phyloP scores from a whole-genome alignment of 179 eudicot species.

The Vitellaria paradoxa region DNA sequence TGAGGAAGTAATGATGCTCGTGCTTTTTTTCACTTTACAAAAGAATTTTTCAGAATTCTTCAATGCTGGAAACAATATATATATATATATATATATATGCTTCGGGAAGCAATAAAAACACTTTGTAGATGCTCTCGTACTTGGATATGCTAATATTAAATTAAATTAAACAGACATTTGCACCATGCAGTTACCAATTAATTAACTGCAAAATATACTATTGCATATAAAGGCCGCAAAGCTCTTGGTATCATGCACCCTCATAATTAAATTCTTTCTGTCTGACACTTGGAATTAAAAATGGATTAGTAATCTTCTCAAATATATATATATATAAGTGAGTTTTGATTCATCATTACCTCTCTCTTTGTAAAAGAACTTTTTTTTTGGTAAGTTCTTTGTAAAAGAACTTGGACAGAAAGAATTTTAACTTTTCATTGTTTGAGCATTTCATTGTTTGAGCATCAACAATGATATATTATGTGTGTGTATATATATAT shows the following conservation, averaged over 20 bases:
- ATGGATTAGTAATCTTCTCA: too few relatives aligned
- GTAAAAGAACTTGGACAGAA: neutral
- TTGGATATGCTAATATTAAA: too few relatives aligned
- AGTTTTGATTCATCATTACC: too few relatives aligned
- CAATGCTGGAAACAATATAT: neutral
- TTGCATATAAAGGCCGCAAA: neutral
- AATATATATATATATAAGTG: neutral
- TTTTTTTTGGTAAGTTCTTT: too few relatives aligned
- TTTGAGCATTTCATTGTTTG: conserved; percentile 16
- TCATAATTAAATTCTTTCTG: conserved; percentile 17
- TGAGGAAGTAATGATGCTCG: neutral
- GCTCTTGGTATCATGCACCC: conserved; percentile 11
- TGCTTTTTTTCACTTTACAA: neutral
- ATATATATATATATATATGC: neutral
- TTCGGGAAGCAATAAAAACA: neutral
- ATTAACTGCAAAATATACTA: neutral
- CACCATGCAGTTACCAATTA: too few relatives aligned
- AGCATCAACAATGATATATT: conserved; percentile 20
- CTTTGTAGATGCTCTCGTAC: neutral
- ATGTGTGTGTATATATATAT: too few relatives aligned
- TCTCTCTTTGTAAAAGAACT: neutral
- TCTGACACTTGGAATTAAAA: conserved; percentile 11
- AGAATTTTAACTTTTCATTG: conserved; percentile 16
- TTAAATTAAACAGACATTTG: too few relatives aligned
- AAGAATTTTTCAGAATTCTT: neutral